Percentiles rank a stretch among this genome's conserved stretches.
These are phyloP conservation scores for Leucosporidium scottii DNA, from an alignment of 768 basidiomycete species.

Conservation along the genomic window DNA sequence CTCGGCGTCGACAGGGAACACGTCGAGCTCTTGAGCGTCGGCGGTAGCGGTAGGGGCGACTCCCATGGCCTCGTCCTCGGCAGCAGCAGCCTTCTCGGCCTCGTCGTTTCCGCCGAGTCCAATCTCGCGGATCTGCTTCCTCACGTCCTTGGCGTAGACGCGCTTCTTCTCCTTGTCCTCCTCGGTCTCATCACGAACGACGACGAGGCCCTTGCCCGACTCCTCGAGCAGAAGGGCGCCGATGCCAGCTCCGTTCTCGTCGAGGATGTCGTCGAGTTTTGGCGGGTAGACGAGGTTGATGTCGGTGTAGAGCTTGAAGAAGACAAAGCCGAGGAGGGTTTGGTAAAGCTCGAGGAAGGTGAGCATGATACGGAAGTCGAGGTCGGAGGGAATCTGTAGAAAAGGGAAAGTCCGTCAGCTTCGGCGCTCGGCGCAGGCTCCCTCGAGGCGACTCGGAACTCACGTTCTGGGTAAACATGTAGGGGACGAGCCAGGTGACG, in stretches of 20 bases:
- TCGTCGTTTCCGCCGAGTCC: conserved; percentile 20
- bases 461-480: conserved; percentile 92
- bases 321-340: conserved; percentile 86
- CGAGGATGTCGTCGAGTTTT: conserved; percentile 79
- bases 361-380: conserved; percentile 94
- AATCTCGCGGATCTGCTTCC: conserved; percentile 43
- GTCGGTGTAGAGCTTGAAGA: conserved; percentile 98
- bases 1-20: conserved; percentile 39
- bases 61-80: conserved; percentile 31
- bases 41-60: conserved; percentile 34
- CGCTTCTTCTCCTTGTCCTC: conserved; percentile 42
- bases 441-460: conserved; percentile 33
- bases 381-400: conserved; percentile 76
- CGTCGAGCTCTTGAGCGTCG: conserved; percentile 36
- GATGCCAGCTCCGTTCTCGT: conserved; percentile 71
- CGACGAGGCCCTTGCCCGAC: conserved; percentile 35
- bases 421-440: neutral
- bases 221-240: conserved; percentile 73
- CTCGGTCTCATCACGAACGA: conserved; percentile 40
- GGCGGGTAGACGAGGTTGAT: conserved; percentile 90
- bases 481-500: conserved; percentile 93
- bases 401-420: neutral
- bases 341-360: conserved; percentile 98
- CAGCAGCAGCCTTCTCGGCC: conserved; percentile 36
- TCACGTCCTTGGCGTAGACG: conserved; percentile 55